Evolutionary conservation across 768 basidiomycete species (phyloP), one percentile per base, ranked within the genome.

Genomic region (Suillus hirtellus): DNA sequence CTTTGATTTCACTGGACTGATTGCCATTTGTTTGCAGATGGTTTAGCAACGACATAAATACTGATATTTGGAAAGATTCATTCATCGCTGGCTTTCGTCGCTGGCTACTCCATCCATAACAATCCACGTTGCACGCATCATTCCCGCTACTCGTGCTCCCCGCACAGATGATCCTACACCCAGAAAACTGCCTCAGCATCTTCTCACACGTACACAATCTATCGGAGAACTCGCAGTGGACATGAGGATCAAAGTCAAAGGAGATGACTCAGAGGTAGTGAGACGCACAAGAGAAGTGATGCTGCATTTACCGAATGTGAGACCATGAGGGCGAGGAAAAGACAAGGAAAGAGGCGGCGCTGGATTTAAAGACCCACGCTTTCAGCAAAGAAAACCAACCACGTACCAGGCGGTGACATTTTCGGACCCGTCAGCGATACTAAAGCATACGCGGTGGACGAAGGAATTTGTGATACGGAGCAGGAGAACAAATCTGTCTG

Each of bases 121-220:
- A 0, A 70, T 89, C 31, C 75, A 78, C 19, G 89, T 89, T 8
- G 88, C 85, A 0, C 84, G 87, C 47, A 80, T 90, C 64, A 78
- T 80, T 10, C 71, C 82, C 68, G 70, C 73, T 19, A 77, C 81
- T 53, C 79, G 68, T 2, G 64, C 70, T 0, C 88, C 88, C 4
- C 80, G 91, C 42, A 91, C 91, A 0, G 91, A 93, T 65, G 91
- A 93, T 64, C 91, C 90, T 0, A 90, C 87, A 7, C 91, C 91
- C 9, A 88, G 91, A 19, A 27, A 81, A 35, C 89, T 89, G 0
- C 88, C 89, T 4, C 65, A 68, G 7, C 61, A 78, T 52, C 65
- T 77, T 27, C 37, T 63, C 10, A 65, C 42, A 31, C 38, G 5
- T 1, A 63, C 63, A 31, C 63, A 42, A 62, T 62, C 59, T 11